A percentile compares a stretch with the other conserved stretches of the same genome.
phyloP scores from a whole-genome alignment of 495 filamentous ascomycete genomes.

The Penicillium arizonense region DNA sequence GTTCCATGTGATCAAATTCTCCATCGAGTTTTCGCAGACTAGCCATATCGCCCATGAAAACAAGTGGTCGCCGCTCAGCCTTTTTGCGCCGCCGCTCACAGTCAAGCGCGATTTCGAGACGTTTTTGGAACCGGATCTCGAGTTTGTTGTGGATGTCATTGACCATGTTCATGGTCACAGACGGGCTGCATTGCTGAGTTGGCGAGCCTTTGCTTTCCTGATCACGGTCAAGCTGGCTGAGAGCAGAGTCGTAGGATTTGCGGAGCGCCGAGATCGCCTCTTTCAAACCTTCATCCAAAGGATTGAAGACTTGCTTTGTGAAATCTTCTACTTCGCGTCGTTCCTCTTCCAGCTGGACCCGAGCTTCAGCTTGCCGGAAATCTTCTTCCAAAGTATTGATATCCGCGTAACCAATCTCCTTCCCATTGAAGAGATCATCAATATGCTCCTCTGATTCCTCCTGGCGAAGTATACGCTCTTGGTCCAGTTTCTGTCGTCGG shows the following conservation, averaged over 20 bases:
- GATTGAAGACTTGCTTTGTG: slow-evolving; percentile 50
- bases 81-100: slow-evolving; percentile 52
- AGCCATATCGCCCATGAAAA: slow-evolving; percentile 49
- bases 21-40: slow-evolving; percentile 48
- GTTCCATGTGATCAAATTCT: slow-evolving; percentile 55
- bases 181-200: slow-evolving; percentile 34
- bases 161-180: slow-evolving; percentile 46
- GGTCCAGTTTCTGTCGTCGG: slow-evolving; percentile 43
- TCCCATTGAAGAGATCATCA: slow-evolving; percentile 56
- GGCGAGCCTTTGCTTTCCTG: slow-evolving; percentile 33
- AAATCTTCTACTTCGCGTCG: slow-evolving; percentile 54
- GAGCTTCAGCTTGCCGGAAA: slow-evolving; percentile 55
- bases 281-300: slow-evolving; percentile 50
- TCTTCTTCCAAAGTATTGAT: slow-evolving; percentile 60
- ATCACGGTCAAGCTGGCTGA: slow-evolving; percentile 44
- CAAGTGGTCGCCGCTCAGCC: slow-evolving; percentile 49
- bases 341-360: slow-evolving; percentile 54
- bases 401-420: slow-evolving; percentile 61
- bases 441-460: slow-evolving; percentile 54
- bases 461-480: slow-evolving; percentile 49
- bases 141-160: slow-evolving; percentile 47
- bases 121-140: slow-evolving; percentile 51
- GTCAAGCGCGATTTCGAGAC: slow-evolving; percentile 49
- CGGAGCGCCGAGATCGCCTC: slow-evolving; percentile 51
- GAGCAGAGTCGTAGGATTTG: slow-evolving; percentile 46